phyloP scores from a whole-genome alignment of 345 rosid species.

The Anastatica hierochuntica region DNA sequence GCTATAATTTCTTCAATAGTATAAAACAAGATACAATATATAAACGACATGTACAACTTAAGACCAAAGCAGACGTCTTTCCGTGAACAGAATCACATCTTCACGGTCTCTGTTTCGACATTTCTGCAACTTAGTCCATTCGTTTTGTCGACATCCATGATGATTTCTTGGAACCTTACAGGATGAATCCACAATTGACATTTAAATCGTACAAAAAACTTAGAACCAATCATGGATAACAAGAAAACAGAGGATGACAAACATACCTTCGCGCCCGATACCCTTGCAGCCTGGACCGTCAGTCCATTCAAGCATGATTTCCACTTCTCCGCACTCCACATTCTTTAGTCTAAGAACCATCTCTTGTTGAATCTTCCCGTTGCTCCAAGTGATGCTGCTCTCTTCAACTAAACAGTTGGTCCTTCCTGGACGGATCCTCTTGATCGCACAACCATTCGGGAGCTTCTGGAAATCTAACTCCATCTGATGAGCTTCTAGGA shows the following conservation, averaged over 20 bases:
- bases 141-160: conserved; percentile 30
- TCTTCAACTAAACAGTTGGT: conserved; percentile 55
- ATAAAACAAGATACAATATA: too few relatives aligned
- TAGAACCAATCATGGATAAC: neutral
- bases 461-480: conserved; percentile 36
- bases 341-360: conserved; percentile 48
- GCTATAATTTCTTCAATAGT: too few relatives aligned
- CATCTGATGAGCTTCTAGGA: conserved; percentile 47
- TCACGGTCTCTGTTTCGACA: conserved; percentile 10
- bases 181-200: neutral
- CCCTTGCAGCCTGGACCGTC: conserved; percentile 41
- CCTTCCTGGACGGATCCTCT: conserved; percentile 42
- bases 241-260: neutral
- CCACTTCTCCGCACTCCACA: conserved; percentile 59
- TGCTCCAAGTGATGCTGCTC: conserved; percentile 40
- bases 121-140: conserved; percentile 21
- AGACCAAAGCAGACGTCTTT: too few relatives aligned
- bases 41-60: too few relatives aligned
- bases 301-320: conserved; percentile 60
- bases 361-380: conserved; percentile 52
- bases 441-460: conserved; percentile 50
- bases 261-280: conserved; percentile 26
- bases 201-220: neutral
- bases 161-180: conserved; percentile 25
- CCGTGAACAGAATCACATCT: conserved; percentile 1